Conservation (phyloP, 352 stramenopile genomes). For the Pythium sukuiense region DNA sequence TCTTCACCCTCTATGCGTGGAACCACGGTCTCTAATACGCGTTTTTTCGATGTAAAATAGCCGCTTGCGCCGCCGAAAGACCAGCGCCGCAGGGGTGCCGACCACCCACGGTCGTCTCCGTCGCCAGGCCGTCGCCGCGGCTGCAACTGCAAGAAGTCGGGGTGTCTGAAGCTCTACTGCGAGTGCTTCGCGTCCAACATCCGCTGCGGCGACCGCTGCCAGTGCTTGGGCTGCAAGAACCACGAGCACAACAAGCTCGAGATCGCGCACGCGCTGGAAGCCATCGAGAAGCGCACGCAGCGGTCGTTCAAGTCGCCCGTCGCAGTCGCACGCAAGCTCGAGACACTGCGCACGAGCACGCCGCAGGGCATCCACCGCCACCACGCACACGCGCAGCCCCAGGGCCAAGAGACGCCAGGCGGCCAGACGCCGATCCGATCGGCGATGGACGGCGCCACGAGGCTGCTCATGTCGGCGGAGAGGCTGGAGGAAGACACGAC, state of each 20-base stretch:
- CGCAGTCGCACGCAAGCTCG: constrained; percentile 25
- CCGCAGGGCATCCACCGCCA: constrained; percentile 1
- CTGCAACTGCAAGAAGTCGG: constrained; percentile 97
- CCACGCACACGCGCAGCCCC: not conserved
- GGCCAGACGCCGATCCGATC: not conserved
- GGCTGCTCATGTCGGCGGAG: constrained; percentile 24
- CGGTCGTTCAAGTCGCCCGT: constrained; percentile 45
- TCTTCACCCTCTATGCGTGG: not conserved
- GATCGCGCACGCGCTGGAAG: constrained; percentile 54
- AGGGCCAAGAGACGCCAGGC: not conserved
- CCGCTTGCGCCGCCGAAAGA: not conserved
- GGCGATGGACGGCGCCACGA: constrained; percentile 28
- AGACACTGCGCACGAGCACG: constrained; percentile 25
- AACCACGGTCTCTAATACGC: not conserved
- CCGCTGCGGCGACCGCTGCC: constrained; percentile 61
- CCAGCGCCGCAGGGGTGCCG: constrained; percentile 1
- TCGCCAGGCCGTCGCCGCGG: constrained; percentile 38
- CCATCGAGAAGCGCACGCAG: constrained; percentile 54
- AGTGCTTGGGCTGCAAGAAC: constrained; percentile 82
- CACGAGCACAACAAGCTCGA: constrained; percentile 54
- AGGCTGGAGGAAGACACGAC: constrained; percentile 22
- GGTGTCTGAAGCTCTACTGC: constrained; percentile 95
- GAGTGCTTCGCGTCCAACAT: constrained; percentile 66
- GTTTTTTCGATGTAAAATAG: not conserved
- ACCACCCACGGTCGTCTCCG: constrained; percentile 11